Percentiles rank a stretch among this genome's conserved stretches.
phyloP scores from a whole-genome alignment of 441 rosid species.

The Raphanus hybrid region DNA sequence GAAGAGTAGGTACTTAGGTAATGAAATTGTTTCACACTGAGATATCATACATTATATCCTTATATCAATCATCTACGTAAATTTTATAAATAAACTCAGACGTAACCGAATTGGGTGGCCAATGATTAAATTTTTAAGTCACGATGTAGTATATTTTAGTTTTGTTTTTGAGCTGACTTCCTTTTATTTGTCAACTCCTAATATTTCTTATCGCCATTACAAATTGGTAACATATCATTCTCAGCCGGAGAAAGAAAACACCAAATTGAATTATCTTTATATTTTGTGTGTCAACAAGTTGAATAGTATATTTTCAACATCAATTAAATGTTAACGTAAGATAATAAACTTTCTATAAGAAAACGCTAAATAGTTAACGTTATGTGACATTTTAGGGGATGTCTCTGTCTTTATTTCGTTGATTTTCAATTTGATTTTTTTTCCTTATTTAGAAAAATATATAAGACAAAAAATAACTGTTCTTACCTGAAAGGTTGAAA shows the following conservation, averaged over 20 bases:
- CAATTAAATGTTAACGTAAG: background rate
- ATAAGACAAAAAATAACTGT: background rate
- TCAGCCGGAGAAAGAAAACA: constrained; percentile 3
- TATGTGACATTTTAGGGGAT: constrained; percentile 3
- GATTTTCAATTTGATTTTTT: constrained; percentile 20
- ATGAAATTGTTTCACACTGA: constrained; percentile 13
- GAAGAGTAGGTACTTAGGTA: constrained; percentile 11
- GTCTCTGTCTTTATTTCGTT: constrained; percentile 30
- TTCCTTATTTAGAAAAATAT: background rate
- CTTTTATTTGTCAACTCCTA: background rate
- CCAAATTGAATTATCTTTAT: background rate
- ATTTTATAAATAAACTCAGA: constrained; percentile 8
- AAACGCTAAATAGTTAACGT: background rate
- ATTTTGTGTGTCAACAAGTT: background rate
- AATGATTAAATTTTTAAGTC: background rate
- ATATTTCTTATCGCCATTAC: background rate
- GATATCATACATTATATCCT: background rate
- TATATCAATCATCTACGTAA: background rate
- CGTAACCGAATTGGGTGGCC: constrained; percentile 7
- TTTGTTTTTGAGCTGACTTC: constrained; percentile 21
- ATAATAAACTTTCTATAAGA: background rate
- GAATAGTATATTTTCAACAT: constrained; percentile 4
- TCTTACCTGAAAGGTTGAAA: constrained; percentile 22
- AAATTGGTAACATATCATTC: constrained; percentile 6
- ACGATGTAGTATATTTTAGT: background rate